Conservation (phyloP, 805 yeast genomes). For the Blastobotrys robertii region DNA sequence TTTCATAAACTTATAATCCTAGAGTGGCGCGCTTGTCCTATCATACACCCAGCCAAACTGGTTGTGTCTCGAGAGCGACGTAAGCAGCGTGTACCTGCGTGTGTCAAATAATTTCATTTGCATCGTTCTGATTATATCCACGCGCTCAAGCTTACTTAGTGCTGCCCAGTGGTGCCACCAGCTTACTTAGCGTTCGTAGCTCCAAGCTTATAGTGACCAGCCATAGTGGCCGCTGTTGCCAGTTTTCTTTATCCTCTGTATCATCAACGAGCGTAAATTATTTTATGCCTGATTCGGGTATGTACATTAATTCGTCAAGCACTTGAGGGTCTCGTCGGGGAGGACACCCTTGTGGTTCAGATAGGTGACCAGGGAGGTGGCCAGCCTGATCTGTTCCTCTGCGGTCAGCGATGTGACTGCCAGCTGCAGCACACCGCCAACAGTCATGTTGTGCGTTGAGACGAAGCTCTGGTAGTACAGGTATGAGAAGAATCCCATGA, state of each 20-base stretch:
- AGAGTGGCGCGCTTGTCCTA: no score
- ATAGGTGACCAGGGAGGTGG: slow-evolving; percentile 49
- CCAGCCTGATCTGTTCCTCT: slow-evolving; percentile 54
- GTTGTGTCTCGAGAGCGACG: no score
- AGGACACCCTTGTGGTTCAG: slow-evolving; percentile 28
- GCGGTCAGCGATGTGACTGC: slow-evolving; percentile 61
- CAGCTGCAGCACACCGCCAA: slow-evolving; percentile 66
- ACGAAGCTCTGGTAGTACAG: slow-evolving; percentile 89
- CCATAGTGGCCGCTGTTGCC: no score
- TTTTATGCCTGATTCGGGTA: not conserved
- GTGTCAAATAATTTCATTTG: no score
- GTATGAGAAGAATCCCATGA: slow-evolving; percentile 94
- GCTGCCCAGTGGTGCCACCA: no score
- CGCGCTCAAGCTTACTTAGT: no score
- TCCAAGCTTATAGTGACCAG: no score
- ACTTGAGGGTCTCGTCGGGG: slow-evolving; percentile 2
- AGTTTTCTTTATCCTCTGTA: not conserved
- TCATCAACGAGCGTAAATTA: not conserved
- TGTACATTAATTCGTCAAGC: not conserved
- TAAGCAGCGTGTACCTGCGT: no score
- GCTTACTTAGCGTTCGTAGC: no score
- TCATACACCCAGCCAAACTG: no score
- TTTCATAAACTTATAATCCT: no score
- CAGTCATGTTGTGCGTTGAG: slow-evolving; percentile 45
- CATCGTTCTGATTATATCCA: no score